Conservation (phyloP, 1,284 basidiomycete genomes). For the Ceratobasidium papillatum region DNA sequence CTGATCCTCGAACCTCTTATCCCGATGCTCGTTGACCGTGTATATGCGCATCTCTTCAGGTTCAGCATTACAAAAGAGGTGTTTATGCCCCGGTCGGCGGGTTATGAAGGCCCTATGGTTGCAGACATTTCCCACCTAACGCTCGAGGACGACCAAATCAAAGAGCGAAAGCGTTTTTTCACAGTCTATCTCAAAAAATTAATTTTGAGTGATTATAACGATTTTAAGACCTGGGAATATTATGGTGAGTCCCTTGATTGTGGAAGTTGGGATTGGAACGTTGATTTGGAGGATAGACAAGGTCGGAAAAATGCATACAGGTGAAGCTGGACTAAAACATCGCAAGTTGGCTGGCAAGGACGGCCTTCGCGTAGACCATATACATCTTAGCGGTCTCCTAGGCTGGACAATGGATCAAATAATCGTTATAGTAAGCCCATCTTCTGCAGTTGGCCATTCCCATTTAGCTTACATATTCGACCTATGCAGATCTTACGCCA, state of each 20-base stretch:
- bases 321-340: conserved; percentile 30
- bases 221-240: conserved; percentile 38
- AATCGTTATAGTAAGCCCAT: conserved; percentile 9
- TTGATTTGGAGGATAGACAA: conserved; percentile 1
- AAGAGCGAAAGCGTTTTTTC: conserved; percentile 37
- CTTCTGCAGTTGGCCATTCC: not conserved
- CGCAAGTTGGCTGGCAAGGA: conserved; percentile 28
- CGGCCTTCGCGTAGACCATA: conserved; percentile 30
- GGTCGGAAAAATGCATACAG: conserved; percentile 33
- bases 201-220: conserved; percentile 33
- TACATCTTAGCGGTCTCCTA: conserved; percentile 27
- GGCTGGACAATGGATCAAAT: conserved; percentile 39
- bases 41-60: conserved; percentile 36
- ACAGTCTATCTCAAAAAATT: conserved; percentile 13
- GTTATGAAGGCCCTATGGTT: conserved; percentile 37
- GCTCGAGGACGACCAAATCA: conserved; percentile 28
- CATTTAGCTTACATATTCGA: not conserved
- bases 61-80: conserved; percentile 33
- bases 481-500: conserved; percentile 21
- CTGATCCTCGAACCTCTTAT: conserved; percentile 36
- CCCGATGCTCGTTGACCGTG: conserved; percentile 24
- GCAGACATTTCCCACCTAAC: conserved; percentile 23
- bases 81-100: conserved; percentile 20
- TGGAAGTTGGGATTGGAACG: not conserved
- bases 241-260: conserved; percentile 6